Percentiles rank a stretch among this genome's conserved stretches.
Conservation (phyloP, 1,284 basidiomycete species). For the Puccinia hordei region DNA sequence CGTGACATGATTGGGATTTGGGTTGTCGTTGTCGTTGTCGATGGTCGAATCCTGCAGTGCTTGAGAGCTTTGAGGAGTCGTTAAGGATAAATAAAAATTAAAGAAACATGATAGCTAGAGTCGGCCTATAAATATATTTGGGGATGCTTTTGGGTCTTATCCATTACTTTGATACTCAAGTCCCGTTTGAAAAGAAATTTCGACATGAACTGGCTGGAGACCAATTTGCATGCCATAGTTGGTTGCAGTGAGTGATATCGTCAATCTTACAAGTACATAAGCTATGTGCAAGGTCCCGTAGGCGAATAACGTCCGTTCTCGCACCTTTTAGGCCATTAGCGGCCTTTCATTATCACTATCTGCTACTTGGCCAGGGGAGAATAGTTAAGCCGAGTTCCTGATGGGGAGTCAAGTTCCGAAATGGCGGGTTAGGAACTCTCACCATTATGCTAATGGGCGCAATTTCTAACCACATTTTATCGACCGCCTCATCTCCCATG, state of each 20-base stretch:
- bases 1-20: neutral
- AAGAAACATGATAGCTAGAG: neutral
- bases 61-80: neutral
- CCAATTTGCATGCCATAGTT: neutral
- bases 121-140: neutral
- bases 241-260: no score
- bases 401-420: neutral
- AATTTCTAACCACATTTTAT: neutral
- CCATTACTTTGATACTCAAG: neutral
- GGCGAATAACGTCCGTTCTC: neutral
- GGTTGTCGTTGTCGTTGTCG: neutral
- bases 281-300: neutral
- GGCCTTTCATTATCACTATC: neutral
- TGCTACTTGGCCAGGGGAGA: neutral
- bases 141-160: neutral
- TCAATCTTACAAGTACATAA: neutral
- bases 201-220: neutral
- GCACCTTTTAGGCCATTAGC: neutral
- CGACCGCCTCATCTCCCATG: neutral
- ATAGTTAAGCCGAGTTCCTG: constrained; percentile 1
- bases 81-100: neutral
- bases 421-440: neutral
- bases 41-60: neutral
- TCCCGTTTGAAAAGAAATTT: neutral
- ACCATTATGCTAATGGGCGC: neutral